phyloP scores from a whole-genome alignment of 768 basidiomycete species.

The Lactarius sp. region DNA sequence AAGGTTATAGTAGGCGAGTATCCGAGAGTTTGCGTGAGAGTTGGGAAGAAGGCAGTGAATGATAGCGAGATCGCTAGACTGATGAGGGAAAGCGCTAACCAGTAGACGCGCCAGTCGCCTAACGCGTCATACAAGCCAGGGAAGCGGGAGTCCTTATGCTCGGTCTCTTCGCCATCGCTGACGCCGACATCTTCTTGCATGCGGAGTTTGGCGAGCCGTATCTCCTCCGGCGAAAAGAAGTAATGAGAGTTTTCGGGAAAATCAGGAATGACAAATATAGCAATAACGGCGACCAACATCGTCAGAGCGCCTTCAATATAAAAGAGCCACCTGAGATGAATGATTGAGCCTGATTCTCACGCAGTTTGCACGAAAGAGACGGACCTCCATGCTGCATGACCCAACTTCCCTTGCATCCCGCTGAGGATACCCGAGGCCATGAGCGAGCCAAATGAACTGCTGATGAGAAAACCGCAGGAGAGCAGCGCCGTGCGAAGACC shows the following conservation, averaged over 20 bases:
- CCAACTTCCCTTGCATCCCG: slow-evolving; percentile 63
- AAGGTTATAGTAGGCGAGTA: slow-evolving; percentile 60
- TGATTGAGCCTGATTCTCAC: background rate
- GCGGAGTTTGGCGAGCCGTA: slow-evolving; percentile 49
- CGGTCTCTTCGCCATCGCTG: slow-evolving; percentile 37
- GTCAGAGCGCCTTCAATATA: slow-evolving; percentile 62
- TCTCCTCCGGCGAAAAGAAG: slow-evolving; percentile 63
- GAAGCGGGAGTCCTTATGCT: slow-evolving; percentile 32
- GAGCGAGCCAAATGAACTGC: slow-evolving; percentile 77
- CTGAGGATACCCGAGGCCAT: slow-evolving; percentile 73
- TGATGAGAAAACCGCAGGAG: slow-evolving; percentile 67
- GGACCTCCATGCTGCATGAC: slow-evolving; percentile 69
- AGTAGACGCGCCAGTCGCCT: slow-evolving; percentile 82
- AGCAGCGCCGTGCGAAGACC: slow-evolving; percentile 64
- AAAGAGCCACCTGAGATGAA: slow-evolving; percentile 58
- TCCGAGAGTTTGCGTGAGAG: slow-evolving; percentile 67
- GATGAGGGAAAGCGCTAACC: slow-evolving; percentile 60
- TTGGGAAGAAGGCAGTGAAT: slow-evolving; percentile 80
- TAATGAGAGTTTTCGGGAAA: slow-evolving; percentile 54
- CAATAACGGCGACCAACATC: slow-evolving; percentile 45
- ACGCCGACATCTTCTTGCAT: slow-evolving; percentile 62
- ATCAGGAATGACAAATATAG: slow-evolving; percentile 67
- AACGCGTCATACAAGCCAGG: slow-evolving; percentile 55
- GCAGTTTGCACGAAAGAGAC: slow-evolving; percentile 24
- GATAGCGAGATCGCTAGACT: slow-evolving; percentile 58